phyloP scores from a whole-genome alignment of 2,329 filamentous ascomycete genomes.

The Nothophoma quercina region DNA sequence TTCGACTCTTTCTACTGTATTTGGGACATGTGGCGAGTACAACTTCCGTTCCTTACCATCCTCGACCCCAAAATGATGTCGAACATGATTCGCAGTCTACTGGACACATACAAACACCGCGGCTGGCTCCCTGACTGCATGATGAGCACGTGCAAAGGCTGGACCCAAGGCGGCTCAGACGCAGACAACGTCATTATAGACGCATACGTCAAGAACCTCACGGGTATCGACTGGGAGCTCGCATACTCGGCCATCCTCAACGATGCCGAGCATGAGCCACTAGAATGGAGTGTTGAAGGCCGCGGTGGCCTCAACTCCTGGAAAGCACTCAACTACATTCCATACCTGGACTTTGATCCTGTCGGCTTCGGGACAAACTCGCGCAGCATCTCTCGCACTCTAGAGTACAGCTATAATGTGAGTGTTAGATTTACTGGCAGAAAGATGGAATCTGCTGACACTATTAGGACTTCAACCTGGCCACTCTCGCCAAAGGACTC shows the following conservation, averaged over 20 bases:
- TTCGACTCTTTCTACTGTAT: slow-evolving; percentile 68
- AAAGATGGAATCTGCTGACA: too few species aligned
- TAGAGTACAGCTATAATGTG: slow-evolving; percentile 54
- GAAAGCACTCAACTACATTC: slow-evolving; percentile 49
- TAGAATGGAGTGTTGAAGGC: slow-evolving; percentile 50
- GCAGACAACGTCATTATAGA: slow-evolving; percentile 76
- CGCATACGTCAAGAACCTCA: slow-evolving; percentile 72
- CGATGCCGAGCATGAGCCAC: slow-evolving; percentile 49
- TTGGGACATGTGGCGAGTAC: slow-evolving; percentile 57
- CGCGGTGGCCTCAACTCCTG: slow-evolving; percentile 48
- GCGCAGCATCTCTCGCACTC: slow-evolving; percentile 50
- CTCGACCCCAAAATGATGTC: slow-evolving; percentile 70
- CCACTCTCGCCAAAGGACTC: slow-evolving; percentile 66
- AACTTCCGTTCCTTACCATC: slow-evolving; percentile 72
- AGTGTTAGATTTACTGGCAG: too few species aligned
- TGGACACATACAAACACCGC: slow-evolving; percentile 75
- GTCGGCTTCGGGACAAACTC: slow-evolving; percentile 54
- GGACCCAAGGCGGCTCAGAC: slow-evolving; percentile 78
- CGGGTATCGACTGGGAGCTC: slow-evolving; percentile 50
- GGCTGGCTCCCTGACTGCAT: slow-evolving; percentile 79
- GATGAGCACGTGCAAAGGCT: slow-evolving; percentile 78
- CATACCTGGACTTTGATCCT: slow-evolving; percentile 52
- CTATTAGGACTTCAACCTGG: slow-evolving; percentile 67
- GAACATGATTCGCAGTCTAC: slow-evolving; percentile 72
- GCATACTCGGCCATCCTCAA: slow-evolving; percentile 50